These are phyloP conservation scores for Buxus sempervirens DNA, from an alignment of 164 flowering plant genomes.

Conservation along the genomic window DNA sequence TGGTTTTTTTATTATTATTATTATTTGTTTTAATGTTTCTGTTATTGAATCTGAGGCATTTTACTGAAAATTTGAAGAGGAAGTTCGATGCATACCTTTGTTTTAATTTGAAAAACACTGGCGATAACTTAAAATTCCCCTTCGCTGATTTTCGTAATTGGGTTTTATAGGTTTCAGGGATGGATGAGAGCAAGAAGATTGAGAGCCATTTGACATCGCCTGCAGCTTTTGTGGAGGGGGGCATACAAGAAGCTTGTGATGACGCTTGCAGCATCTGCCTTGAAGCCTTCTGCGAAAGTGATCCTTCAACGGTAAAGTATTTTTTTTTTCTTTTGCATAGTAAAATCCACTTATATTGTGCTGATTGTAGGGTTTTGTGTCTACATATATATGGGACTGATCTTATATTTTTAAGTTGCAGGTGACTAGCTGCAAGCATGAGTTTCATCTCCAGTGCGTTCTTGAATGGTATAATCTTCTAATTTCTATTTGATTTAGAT, in stretches of 20 bases:
- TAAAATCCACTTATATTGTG: too few species aligned
- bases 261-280: conserved; percentile 99
- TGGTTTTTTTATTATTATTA: too few species aligned
- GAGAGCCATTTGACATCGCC: conserved; percentile 75
- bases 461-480: conserved; percentile 68
- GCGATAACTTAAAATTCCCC: too few species aligned
- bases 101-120: too few species aligned
- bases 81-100: too few species aligned
- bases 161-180: conserved; percentile 30
- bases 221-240: conserved; percentile 96
- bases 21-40: too few species aligned
- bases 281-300: conserved; percentile 75
- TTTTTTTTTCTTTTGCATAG: neutral
- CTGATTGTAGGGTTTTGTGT: neutral
- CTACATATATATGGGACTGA: neutral
- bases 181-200: conserved; percentile 48
- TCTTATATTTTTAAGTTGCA: conserved; percentile 25
- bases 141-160: neutral
- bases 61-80: too few species aligned
- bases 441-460: conserved; percentile 96
- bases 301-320: conserved; percentile 71
- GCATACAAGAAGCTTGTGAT: conserved; percentile 94
- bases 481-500: neutral
- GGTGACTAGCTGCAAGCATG: conserved; percentile 95
- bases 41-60: too few species aligned